A percentile compares a stretch with the other conserved stretches of the same genome.
Evolutionary conservation across 2,329 filamentous ascomycete species (phyloP).

Genomic region (Aureobasidium sp.): DNA sequence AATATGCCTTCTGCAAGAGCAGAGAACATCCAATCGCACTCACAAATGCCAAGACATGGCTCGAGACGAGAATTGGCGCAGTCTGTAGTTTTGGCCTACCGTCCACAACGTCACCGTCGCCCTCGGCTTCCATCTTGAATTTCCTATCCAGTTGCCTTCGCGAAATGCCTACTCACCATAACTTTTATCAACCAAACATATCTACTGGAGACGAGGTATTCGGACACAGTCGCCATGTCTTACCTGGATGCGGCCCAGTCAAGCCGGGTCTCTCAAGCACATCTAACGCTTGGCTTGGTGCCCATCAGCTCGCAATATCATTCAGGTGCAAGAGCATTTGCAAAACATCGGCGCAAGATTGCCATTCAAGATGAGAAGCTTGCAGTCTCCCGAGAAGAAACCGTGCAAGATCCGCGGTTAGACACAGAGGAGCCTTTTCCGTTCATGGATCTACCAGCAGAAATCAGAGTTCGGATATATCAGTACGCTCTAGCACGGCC

Average conservation of each 20-base stretch:
- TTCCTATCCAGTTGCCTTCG: background rate
- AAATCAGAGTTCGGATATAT: slow-evolving; percentile 1
- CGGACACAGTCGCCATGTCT: background rate
- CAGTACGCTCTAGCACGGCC: background rate
- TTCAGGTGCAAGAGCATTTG: background rate
- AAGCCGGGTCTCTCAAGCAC: background rate
- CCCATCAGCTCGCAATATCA: background rate
- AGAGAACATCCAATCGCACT: background rate
- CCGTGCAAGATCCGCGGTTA: background rate
- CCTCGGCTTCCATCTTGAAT: background rate
- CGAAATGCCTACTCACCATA: background rate
- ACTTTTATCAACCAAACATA: background rate
- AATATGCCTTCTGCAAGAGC: background rate
- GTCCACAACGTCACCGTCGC: background rate
- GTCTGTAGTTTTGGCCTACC: background rate
- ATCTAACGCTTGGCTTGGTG: background rate
- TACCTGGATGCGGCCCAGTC: background rate
- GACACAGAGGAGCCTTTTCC: background rate
- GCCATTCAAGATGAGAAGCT: background rate
- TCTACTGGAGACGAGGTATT: background rate
- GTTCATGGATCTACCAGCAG: background rate
- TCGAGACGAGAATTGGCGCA: background rate
- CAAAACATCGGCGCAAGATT: background rate
- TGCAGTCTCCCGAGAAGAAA: background rate
- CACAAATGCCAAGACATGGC: background rate